These are phyloP conservation scores for Lotus japonicus DNA, from an alignment of 306 rosid genomes.

Conservation along the genomic window DNA sequence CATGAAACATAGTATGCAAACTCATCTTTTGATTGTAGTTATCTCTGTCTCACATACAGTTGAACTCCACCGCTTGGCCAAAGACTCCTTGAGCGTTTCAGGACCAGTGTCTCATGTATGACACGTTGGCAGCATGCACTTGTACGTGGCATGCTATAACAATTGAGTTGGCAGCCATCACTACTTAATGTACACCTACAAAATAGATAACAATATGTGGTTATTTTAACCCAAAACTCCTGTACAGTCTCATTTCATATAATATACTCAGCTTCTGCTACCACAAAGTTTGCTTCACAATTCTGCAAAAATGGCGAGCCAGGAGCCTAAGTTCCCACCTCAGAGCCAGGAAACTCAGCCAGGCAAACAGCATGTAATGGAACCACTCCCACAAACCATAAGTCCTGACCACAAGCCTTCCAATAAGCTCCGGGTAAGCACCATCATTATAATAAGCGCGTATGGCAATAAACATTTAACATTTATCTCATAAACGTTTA, in stretches of 20 bases:
- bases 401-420: conserved; percentile 35
- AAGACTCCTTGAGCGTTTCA: neutral
- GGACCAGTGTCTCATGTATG: neutral
- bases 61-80: conserved; percentile 24
- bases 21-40: neutral
- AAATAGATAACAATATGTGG: too few species aligned
- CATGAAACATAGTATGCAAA: too few species aligned
- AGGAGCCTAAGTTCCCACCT: conserved; percentile 39
- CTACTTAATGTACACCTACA: neutral
- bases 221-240: neutral
- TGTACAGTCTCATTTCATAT: neutral
- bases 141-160: conserved; percentile 27
- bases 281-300: neutral
- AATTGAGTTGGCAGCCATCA: conserved; percentile 9
- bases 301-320: conserved; percentile 29
- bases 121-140: conserved; percentile 24
- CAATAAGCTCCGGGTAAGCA: conserved; percentile 38
- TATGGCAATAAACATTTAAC: too few species aligned
- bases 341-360: conserved; percentile 46
- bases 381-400: conserved; percentile 42
- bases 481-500: too few species aligned
- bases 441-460: too few species aligned
- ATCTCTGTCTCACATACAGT: neutral
- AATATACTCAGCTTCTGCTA: neutral
- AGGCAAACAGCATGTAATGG: conserved; percentile 49